phyloP scores from a whole-genome alignment of 2,329 filamentous ascomycete species.

The Aspergillus tamarii region DNA sequence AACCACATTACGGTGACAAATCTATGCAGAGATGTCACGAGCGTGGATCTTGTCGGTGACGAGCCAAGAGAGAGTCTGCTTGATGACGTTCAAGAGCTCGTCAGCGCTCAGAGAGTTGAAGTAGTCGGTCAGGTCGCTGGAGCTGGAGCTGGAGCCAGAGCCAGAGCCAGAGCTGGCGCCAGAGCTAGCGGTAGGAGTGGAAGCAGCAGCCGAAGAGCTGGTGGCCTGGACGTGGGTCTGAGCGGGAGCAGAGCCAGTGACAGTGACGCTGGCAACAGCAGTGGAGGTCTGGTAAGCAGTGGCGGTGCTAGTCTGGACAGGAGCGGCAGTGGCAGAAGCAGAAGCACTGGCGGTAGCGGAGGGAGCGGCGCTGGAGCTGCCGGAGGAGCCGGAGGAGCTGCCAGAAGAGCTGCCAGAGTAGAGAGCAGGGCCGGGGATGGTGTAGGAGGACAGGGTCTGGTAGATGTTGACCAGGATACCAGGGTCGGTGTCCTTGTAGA shows the following conservation, averaged over 20 bases:
- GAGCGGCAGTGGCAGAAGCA: slow-evolving; percentile 21
- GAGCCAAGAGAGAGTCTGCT: slow-evolving; percentile 36
- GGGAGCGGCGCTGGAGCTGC: slow-evolving; percentile 17
- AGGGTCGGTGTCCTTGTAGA: slow-evolving; percentile 61
- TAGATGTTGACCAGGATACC: slow-evolving; percentile 66
- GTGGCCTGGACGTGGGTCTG: slow-evolving; percentile 26
- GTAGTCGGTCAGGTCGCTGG: slow-evolving; percentile 28
- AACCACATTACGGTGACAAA: slow-evolving; percentile 5
- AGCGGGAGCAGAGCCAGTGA: slow-evolving; percentile 28
- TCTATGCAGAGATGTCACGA: slow-evolving; percentile 32
- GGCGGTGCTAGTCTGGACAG: slow-evolving; percentile 25
- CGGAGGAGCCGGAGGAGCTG: slow-evolving; percentile 20
- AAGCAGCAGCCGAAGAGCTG: slow-evolving; percentile 11
- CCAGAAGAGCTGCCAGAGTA: slow-evolving; percentile 31
- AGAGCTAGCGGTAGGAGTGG: slow-evolving; percentile 12
- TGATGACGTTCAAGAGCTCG: slow-evolving; percentile 33
- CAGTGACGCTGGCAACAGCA: slow-evolving; percentile 23
- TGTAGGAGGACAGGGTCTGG: slow-evolving; percentile 49
- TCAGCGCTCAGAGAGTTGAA: slow-evolving; percentile 36
- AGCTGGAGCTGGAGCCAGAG: slow-evolving; percentile 11
- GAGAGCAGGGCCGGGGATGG: slow-evolving; percentile 55
- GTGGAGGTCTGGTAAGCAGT: slow-evolving; percentile 28
- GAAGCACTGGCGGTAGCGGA: slow-evolving; percentile 17
- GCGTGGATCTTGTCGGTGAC: slow-evolving; percentile 37
- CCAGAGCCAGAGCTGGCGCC: slow-evolving; percentile 15